Evolutionary conservation across 371 early-diverging fungal genomes (phyloP).

Genomic region (Mortierella sp.): DNA sequence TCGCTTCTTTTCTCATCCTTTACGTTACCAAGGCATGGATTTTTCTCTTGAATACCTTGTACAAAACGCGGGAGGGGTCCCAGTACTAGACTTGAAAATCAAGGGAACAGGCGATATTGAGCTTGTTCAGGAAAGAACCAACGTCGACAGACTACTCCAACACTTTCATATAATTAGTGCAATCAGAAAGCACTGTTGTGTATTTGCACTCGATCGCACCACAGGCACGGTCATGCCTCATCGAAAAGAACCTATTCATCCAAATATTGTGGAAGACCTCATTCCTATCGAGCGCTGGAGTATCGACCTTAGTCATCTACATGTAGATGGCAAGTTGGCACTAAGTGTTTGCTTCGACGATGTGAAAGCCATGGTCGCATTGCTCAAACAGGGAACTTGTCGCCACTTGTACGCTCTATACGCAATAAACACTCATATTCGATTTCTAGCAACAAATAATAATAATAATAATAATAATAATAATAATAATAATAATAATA

Average conservation of each 20-base stretch:
- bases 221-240: not conserved
- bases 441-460: too few species aligned
- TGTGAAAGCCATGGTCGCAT: not conserved
- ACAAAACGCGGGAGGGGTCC: not conserved
- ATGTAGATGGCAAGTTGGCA: not conserved
- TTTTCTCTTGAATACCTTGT: not conserved
- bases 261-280: constrained; percentile 1
- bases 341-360: not conserved
- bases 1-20: too few species aligned
- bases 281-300: not conserved
- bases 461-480: too few species aligned
- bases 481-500: too few species aligned
- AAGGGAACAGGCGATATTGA: not conserved
- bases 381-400: too few species aligned
- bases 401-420: too few species aligned
- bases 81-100: not conserved
- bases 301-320: not conserved
- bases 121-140: not conserved
- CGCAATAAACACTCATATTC: too few species aligned
- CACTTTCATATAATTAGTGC: not conserved
- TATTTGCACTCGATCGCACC: not conserved
- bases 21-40: not conserved
- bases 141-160: not conserved
- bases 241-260: not conserved
- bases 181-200: not conserved